Percentiles rank a stretch among this genome's conserved stretches.
These are phyloP conservation scores for slime mould (Dictyostelium discoideum) DNA, from an alignment of 78 protist genomes.

Conservation along the genomic window DNA sequence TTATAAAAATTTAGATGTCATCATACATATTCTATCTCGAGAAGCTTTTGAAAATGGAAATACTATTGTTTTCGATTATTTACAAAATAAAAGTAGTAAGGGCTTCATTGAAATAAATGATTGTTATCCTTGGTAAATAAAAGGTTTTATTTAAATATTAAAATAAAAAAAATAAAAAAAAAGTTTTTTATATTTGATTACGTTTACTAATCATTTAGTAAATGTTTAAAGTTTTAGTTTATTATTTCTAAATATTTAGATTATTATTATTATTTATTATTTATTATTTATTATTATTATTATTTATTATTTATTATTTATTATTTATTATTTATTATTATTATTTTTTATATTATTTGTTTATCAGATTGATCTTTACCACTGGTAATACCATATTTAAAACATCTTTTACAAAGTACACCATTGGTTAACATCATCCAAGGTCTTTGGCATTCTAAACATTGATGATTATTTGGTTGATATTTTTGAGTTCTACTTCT, in stretches of 20 bases:
- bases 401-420: conserved; percentile 17
- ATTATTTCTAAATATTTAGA: background rate
- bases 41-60: background rate
- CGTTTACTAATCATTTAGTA: background rate
- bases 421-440: conserved; percentile 14
- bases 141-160: too few relatives aligned
- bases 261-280: too few relatives aligned
- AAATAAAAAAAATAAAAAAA: background rate
- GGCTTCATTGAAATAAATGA: background rate
- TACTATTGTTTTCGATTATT: background rate
- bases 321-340: too few relatives aligned
- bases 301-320: too few relatives aligned
- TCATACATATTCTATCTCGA: background rate
- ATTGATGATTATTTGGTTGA: conserved; percentile 13
- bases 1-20: background rate
- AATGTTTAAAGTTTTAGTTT: background rate
- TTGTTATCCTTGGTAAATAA: background rate
- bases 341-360: too few relatives aligned
- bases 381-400: background rate
- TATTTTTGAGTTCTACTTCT: conserved; percentile 14
- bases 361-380: background rate
- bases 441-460: conserved; percentile 30
- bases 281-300: too few relatives aligned
- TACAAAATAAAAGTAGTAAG: background rate
- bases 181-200: background rate